phyloP scores from a whole-genome alignment of 1,139 yeast species.

The Zygosaccharomyces pseudobailii region DNA sequence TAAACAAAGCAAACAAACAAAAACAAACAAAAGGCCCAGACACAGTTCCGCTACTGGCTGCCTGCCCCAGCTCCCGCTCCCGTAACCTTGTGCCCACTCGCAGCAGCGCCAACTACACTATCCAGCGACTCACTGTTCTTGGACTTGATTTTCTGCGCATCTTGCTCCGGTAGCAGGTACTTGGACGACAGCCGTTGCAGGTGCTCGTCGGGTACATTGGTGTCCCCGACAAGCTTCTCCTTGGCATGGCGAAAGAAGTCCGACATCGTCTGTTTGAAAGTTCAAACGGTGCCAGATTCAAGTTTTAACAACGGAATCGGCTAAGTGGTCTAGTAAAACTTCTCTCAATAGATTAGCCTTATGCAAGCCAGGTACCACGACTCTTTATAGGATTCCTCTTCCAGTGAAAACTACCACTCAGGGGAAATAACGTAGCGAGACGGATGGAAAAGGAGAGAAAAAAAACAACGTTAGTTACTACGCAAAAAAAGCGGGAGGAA shows the following conservation, averaged over 20 bases:
- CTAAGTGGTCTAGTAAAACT: no score
- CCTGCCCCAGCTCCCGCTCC: background rate
- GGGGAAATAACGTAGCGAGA: background rate
- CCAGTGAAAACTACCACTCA: background rate
- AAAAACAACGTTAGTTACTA: background rate
- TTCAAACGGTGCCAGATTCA: background rate
- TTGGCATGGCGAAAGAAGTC: conserved; percentile 20
- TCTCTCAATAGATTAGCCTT: no score
- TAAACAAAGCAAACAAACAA: background rate
- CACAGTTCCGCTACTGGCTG: background rate
- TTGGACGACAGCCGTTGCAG: conserved; percentile 16
- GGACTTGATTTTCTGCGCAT: conserved; percentile 8
- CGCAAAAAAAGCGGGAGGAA: background rate
- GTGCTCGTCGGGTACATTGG: conserved; percentile 18
- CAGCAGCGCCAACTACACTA: conserved; percentile 16
- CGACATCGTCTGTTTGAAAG: conserved; percentile 7
- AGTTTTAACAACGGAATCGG: no score
- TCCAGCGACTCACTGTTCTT: conserved; percentile 12
- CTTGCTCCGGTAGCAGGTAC: conserved; percentile 9
- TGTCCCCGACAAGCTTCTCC: conserved; percentile 21
- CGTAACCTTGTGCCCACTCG: conserved; percentile 7
- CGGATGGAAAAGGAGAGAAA: background rate
- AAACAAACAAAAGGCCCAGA: background rate
- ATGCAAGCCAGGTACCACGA: background rate
- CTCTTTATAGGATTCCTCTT: background rate